Base-by-base conservation (phyloP, 257 asterid genomes). In the Jasminum sambac region DNA sequence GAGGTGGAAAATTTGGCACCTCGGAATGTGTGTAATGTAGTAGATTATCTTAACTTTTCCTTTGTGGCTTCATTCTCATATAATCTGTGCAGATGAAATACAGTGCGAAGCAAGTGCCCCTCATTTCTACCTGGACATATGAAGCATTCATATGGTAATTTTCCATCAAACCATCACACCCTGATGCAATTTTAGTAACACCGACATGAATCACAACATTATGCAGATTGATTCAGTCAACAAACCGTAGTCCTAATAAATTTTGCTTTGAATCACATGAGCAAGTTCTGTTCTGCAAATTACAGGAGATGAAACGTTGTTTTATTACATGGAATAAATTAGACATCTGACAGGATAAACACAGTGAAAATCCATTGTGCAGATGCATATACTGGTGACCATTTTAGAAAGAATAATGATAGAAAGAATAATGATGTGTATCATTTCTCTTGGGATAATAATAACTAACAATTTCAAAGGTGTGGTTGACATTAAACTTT, bases 1-100 rank as follows among this genome's bases (percentile, higher is more conserved):
- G 44, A 71, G 75, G 46, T 71, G 63, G 21, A 71, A 61, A 43
- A 61, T 62, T 42, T 71, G 69, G 44, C 75, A 61, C 24, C 43
- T 48, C 19, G 63, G 39, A 3, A 10, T 43, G 69, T 43, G 41
- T 25, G 74, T 39, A 2, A 26, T 62, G 46, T 23, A 14, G 75
- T 61, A 59, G 75, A 66, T 26, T 71, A 62, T 41, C 62, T 52
- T 16, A 71, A 43, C 48, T 60, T 71, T 16, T 71, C 42, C 4
- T 8, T 43, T 14, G 62, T 62, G n/a, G 62, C 43, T 62, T 62
- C 63, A 62, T 71, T 71, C 67, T 71, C 69, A 26, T 71, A 69
- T 30, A 42, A 16, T 16, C 30, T 2, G 63, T 62, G 17, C 17
- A 23, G 5, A 62, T 37, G 21, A 62, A 71, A 63, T 42, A 42